Base-by-base conservation (phyloP, 331 rosid species). In the Phaseolus coccineus region DNA sequence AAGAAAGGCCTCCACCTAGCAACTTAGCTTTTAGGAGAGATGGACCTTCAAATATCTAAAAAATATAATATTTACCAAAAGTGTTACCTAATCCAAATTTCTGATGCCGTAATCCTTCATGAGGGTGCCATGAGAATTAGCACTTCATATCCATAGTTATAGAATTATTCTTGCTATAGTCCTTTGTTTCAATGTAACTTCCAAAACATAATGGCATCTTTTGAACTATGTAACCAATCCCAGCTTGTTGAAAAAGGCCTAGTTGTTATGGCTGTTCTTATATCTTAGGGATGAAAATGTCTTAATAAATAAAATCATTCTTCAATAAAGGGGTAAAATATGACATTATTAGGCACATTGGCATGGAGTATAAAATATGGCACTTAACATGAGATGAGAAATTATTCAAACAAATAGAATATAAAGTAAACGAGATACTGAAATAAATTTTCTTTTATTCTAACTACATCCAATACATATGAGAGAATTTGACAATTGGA, bases 401-500 rank as follows among this genome's bases (percentile, higher is more conserved):
- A 63, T 14, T 52, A 67, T 68, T 70, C 35, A 48, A 58, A 81
- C 27, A 48, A 33, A 61, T 47, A 75, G 59, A 76, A 67, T 35
- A 69, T 42, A 19, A 9, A 56, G 66, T 66, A 67, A n/a, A 69
- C 24, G 37, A 59, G 27, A 81, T 47, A 13, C 61, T 59, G 28
- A 15, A n/a, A 19, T 19, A 19, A 19, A 63, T 56, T 42, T 64
- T 53, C 76, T 55, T 44, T 39, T 61, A 37, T 50, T 35, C 25
- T 19, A 48, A 13, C 69, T 69, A 65, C 31, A 57, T 55, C 30
- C 1, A 8, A 74, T 59, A 28, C 65, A 16, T 24, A 58, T 8
- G 76, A 84, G 80, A 56, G 69, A 74, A 77, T 77, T 73, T 13
- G 39, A 58, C 47, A 69, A 66, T 44, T 13, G 56, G 37, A 81